Percentiles rank a stretch among this genome's conserved stretches.
These are phyloP conservation scores for Aspergillus aculeatinus DNA, from an alignment of 2,329 filamentous ascomycete species.

Conservation along the genomic window DNA sequence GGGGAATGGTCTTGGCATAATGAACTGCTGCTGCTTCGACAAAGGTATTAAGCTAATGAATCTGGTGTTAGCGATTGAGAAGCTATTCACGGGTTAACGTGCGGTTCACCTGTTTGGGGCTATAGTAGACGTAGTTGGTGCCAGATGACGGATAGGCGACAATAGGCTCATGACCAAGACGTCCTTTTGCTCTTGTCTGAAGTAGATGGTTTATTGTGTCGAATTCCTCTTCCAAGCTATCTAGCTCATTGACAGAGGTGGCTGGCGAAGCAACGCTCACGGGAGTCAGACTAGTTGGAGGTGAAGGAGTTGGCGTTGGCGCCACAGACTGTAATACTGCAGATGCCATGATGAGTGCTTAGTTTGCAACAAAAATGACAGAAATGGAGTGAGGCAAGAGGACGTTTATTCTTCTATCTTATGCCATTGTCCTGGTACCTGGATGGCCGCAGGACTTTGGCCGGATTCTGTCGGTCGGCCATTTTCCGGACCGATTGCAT, in stretches of 20 bases:
- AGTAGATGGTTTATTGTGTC: slow-evolving; percentile 18
- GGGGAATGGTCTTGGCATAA: slow-evolving; percentile 19
- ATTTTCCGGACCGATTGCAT: too few relatives aligned
- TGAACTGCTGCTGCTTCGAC: slow-evolving; percentile 21
- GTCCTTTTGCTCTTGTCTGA: slow-evolving; percentile 11
- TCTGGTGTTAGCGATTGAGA: background rate
- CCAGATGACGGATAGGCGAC: slow-evolving; percentile 18
- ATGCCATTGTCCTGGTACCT: too few relatives aligned
- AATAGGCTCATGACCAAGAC: slow-evolving; percentile 14
- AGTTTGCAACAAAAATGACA: background rate
- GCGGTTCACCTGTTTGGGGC: slow-evolving; percentile 15
- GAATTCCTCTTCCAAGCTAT: slow-evolving; percentile 6
- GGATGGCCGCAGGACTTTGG: too few relatives aligned
- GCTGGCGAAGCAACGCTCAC: slow-evolving; percentile 6
- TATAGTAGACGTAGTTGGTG: slow-evolving; percentile 19
- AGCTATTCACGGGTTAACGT: background rate
- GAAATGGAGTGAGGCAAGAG: too few relatives aligned
- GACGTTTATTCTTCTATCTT: too few relatives aligned
- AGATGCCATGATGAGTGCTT: slow-evolving; percentile 6
- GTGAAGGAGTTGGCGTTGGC: slow-evolving; percentile 1
- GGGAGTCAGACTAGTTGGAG: background rate
- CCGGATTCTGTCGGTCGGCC: too few relatives aligned
- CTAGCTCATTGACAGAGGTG: slow-evolving; percentile 6
- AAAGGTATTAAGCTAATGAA: slow-evolving; percentile 16
- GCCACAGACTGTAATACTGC: slow-evolving; percentile 4